A percentile compares a stretch with the other conserved stretches of the same genome.
Conservation (phyloP, 2,329 filamentous ascomycete genomes). For the Sporothrix euskadiensis region DNA sequence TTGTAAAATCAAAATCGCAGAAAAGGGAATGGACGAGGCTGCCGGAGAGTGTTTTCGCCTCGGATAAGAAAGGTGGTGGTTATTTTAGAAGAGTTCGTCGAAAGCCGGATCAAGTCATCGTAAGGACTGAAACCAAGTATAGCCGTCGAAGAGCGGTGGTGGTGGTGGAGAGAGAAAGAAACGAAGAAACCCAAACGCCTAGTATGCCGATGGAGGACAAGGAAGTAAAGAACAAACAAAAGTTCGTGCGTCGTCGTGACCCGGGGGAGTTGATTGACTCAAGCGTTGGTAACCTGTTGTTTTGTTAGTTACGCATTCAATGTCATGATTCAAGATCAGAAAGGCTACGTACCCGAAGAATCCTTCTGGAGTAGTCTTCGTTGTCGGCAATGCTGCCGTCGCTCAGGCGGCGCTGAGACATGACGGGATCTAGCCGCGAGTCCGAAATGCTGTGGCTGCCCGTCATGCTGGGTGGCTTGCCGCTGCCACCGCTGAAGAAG, state of each 20-base stretch:
- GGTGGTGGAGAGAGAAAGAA: constrained; percentile 10
- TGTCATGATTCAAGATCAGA: constrained; percentile 29
- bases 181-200: constrained; percentile 41
- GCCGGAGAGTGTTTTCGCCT: not conserved
- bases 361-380: constrained; percentile 93
- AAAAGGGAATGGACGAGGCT: constrained; percentile 23
- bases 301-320: not conserved
- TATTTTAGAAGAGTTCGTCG: constrained; percentile 5
- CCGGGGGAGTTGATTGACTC: constrained; percentile 38
- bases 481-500: constrained; percentile 65
- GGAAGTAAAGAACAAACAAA: constrained; percentile 43
- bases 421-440: constrained; percentile 80
- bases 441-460: constrained; percentile 73
- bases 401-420: constrained; percentile 81
- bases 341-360: constrained; percentile 73
- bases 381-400: constrained; percentile 97
- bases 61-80: not conserved
- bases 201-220: constrained; percentile 42
- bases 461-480: constrained; percentile 62
- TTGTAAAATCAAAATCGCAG: constrained; percentile 3
- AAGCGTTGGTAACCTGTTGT: constrained; percentile 60
- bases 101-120: not conserved
- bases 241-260: constrained; percentile 43
- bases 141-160: not conserved
- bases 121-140: too few relatives aligned